Percentiles rank a stretch among this genome's conserved stretches.
These are phyloP conservation scores for Wickerhamomyces bisporus DNA, from an alignment of 805 yeast genomes.

Conservation along the genomic window DNA sequence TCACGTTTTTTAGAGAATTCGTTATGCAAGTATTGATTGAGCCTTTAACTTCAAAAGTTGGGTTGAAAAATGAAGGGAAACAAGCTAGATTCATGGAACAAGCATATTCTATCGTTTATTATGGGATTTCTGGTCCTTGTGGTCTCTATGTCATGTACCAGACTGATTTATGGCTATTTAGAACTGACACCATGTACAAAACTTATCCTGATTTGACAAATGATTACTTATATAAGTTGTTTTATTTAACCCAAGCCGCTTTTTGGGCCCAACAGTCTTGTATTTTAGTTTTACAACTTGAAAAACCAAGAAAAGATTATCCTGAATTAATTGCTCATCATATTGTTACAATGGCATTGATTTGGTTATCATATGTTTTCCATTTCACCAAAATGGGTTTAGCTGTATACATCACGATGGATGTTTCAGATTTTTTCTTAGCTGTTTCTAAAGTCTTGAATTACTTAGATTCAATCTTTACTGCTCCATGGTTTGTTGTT, in stretches of 20 bases:
- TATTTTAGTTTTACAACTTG: constrained; percentile 76
- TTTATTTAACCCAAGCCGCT: constrained; percentile 88
- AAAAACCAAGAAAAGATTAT: constrained; percentile 93
- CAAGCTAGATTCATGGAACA: constrained; percentile 88
- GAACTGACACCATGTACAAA: constrained; percentile 74
- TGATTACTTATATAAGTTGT: constrained; percentile 65
- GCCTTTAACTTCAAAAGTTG: constrained; percentile 59
- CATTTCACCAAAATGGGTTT: constrained; percentile 97
- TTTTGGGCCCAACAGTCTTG: constrained; percentile 97
- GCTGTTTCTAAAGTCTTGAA: constrained; percentile 82
- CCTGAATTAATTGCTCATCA: constrained; percentile 91
- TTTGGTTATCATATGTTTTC: constrained; percentile 83
- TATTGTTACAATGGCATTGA: constrained; percentile 81
- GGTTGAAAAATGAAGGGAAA: constrained; percentile 47
- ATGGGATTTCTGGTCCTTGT: constrained; percentile 73
- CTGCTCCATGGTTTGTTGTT: constrained; percentile 59
- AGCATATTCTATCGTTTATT: constrained; percentile 77
- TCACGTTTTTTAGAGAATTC: constrained; percentile 89
- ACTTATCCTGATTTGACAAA: constrained; percentile 80
- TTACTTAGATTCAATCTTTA: constrained; percentile 65
- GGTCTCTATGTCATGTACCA: constrained; percentile 86
- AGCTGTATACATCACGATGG: constrained; percentile 91
- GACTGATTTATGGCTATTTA: constrained; percentile 85
- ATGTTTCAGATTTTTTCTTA: constrained; percentile 84
- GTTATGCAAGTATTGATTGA: constrained; percentile 73